Evolutionary conservation across 2,329 filamentous ascomycete species (phyloP).

Genomic region (Xylariaceae sp.): DNA sequence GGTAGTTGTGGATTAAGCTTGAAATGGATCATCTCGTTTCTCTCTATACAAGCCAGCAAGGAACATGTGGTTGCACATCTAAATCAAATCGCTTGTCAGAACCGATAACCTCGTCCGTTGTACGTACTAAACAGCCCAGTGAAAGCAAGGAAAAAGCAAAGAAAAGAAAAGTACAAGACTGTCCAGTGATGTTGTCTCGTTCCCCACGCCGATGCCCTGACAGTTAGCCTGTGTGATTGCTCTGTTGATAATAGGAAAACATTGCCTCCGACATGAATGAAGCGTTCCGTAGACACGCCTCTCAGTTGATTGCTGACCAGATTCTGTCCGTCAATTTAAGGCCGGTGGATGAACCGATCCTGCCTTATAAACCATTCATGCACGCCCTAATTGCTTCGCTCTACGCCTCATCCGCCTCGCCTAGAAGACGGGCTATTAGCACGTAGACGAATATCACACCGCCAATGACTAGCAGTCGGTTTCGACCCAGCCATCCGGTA

Average conservation of each 20-base stretch:
- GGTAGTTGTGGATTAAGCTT: too few species aligned
- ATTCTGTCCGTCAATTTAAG: not conserved
- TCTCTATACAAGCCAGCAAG: not conserved
- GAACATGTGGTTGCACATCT: not conserved
- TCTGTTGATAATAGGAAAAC: not conserved
- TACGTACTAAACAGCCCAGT: conserved; percentile 11
- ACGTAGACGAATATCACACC: conserved; percentile 76
- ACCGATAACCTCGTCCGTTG: not conserved
- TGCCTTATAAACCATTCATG: not conserved
- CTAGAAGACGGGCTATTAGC: conserved; percentile 68
- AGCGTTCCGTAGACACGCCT: not conserved
- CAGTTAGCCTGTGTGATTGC: not conserved
- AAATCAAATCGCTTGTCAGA: conserved; percentile 12
- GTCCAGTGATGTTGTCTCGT: not conserved
- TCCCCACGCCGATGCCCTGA: not conserved
- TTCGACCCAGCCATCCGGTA: conserved; percentile 72
- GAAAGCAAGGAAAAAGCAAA: not conserved
- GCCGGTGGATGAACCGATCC: not conserved
- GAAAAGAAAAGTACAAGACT: not conserved
- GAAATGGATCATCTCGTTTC: not conserved
- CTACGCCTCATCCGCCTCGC: conserved; percentile 35
- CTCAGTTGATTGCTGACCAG: not conserved
- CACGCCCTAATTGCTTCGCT: not conserved
- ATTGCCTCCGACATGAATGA: not conserved
- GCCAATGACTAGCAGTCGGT: conserved; percentile 70